Percentiles rank a stretch among this genome's conserved stretches.
These are phyloP conservation scores for Zalerion maritima DNA, from an alignment of 495 filamentous ascomycete genomes.

Conservation along the genomic window DNA sequence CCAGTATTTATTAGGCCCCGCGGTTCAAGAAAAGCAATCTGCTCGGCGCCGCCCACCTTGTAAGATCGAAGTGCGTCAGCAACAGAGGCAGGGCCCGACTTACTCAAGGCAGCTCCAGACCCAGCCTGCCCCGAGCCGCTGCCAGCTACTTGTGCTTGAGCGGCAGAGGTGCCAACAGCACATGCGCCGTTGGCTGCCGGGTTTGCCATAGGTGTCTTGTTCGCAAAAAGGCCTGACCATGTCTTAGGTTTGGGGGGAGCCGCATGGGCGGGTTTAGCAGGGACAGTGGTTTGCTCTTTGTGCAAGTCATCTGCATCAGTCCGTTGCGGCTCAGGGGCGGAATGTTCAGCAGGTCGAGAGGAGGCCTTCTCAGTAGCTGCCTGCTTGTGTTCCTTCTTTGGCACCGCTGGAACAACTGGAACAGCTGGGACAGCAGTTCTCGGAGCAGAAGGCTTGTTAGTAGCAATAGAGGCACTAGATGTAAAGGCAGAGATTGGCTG, in stretches of 20 bases:
- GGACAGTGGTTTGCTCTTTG: constrained; percentile 15
- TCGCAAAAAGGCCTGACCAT: constrained; percentile 63
- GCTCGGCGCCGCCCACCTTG: constrained; percentile 43
- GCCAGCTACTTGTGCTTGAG: constrained; percentile 7
- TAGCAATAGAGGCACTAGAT: constrained; percentile 9
- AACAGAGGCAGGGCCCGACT: constrained; percentile 48
- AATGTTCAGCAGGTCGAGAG: constrained; percentile 2
- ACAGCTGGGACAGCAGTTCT: constrained; percentile 42
- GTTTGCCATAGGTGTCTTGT: constrained; percentile 24
- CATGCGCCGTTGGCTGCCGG: constrained; percentile 12
- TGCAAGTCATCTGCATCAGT: constrained; percentile 2
- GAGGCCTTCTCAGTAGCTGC: constrained; percentile 19
- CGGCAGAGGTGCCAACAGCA: constrained; percentile 15
- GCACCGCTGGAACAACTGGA: constrained; percentile 53
- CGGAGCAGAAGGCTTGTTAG: constrained; percentile 23
- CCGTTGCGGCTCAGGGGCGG: constrained; percentile 1
- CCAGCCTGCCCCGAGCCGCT: too few relatives aligned
- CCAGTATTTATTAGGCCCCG: constrained; percentile 90
- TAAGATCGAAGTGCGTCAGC: constrained; percentile 58
- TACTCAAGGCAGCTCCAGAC: too few relatives aligned
- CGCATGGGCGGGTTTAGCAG: constrained; percentile 24
- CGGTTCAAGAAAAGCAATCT: constrained; percentile 79
- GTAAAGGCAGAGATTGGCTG: constrained; percentile 1
- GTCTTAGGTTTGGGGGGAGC: constrained; percentile 44
- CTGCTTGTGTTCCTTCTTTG: constrained; percentile 34